Evolutionary conservation across 371 early-diverging fungal species (phyloP).

Genomic region (Synchytrium microbalum): DNA sequence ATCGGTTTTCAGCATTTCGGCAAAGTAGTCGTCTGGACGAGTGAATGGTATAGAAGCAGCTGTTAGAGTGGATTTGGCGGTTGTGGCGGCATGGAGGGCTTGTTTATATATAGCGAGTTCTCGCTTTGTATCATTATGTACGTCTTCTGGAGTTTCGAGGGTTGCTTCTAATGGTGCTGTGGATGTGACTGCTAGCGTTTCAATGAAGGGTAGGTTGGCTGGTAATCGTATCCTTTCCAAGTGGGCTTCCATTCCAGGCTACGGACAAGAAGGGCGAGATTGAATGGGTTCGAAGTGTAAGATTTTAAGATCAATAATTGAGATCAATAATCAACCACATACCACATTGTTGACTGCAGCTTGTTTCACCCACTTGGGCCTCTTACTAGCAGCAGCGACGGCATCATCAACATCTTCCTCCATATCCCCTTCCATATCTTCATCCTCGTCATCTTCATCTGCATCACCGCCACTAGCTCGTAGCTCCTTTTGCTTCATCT

Average conservation of each 20-base stretch:
- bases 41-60: slow-evolving; percentile 64
- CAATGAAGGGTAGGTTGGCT: slow-evolving; percentile 60
- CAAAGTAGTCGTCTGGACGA: slow-evolving; percentile 86
- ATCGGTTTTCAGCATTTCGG: slow-evolving; percentile 94
- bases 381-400: slow-evolving; percentile 29
- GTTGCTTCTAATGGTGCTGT: slow-evolving; percentile 32
- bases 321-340: too few relatives aligned
- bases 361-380: slow-evolving; percentile 30
- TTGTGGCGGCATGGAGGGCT: slow-evolving; percentile 68
- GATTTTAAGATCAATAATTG: too few relatives aligned
- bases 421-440: slow-evolving; percentile 22
- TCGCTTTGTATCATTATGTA: slow-evolving; percentile 77
- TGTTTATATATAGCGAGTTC: slow-evolving; percentile 86
- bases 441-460: slow-evolving; percentile 23
- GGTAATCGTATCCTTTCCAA: slow-evolving; percentile 21
- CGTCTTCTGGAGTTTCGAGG: slow-evolving; percentile 12
- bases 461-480: slow-evolving; percentile 7
- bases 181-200: slow-evolving; percentile 67
- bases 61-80: slow-evolving; percentile 50
- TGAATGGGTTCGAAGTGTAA: neutral
- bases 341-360: slow-evolving; percentile 67
- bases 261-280: neutral
- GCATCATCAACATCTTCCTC: slow-evolving; percentile 29
- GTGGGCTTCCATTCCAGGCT: neutral
- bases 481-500: slow-evolving; percentile 2